A percentile compares a stretch with the other conserved stretches of the same genome.
Conservation (phyloP, 257 asterid genomes). For the Schizonepeta tenuifolia region DNA sequence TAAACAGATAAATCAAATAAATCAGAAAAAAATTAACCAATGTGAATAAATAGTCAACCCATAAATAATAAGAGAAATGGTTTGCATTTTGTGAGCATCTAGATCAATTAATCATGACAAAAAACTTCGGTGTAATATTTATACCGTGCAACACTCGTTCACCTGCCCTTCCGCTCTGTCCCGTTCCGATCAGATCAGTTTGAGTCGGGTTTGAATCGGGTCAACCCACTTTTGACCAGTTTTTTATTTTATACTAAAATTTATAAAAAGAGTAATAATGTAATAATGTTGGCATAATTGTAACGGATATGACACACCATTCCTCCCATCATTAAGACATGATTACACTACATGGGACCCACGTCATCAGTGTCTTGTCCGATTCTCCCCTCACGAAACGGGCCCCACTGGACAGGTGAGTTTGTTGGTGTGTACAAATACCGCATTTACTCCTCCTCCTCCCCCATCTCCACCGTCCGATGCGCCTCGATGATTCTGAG, state of each 20-base stretch:
- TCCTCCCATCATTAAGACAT: slow-evolving; percentile 53
- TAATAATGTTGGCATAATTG: not conserved
- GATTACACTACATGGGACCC: slow-evolving; percentile 48
- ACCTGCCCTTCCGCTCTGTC: too few species aligned
- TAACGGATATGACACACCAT: not conserved
- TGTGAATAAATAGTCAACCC: not conserved
- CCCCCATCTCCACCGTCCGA: slow-evolving; percentile 19
- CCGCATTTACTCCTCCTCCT: slow-evolving; percentile 40
- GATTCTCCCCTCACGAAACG: slow-evolving; percentile 25
- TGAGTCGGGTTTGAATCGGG: too few species aligned
- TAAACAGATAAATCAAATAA: not conserved
- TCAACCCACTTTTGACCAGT: too few species aligned
- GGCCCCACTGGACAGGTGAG: slow-evolving; percentile 34
- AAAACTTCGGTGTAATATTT: too few species aligned
- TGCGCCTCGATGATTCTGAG: not conserved
- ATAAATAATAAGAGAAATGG: not conserved
- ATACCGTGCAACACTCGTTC: too few species aligned
- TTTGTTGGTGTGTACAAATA: slow-evolving; percentile 25
- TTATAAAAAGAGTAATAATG: too few species aligned
- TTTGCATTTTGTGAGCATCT: too few species aligned
- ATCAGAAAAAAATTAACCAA: not conserved
- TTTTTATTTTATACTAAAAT: too few species aligned
- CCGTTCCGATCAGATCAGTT: too few species aligned
- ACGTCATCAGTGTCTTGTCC: slow-evolving; percentile 37
- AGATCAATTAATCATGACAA: too few species aligned